Base-by-base conservation (phyloP, 495 filamentous ascomycete genomes). In the Lophium mytilinum region DNA sequence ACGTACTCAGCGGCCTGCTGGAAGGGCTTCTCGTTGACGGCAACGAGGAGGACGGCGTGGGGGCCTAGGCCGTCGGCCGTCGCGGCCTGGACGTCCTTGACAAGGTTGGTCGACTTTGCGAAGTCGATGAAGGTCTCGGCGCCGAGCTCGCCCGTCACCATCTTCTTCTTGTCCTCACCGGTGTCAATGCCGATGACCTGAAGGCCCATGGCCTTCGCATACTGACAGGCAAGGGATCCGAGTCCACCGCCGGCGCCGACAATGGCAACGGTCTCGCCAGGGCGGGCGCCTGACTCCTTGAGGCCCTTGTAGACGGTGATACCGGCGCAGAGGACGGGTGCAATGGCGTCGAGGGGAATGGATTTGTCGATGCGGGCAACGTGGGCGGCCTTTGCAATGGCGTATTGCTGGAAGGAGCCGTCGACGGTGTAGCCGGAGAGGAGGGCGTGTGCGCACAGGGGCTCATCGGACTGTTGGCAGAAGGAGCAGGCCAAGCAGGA, bases 301-400 rank as follows among this genome's bases (percentile, higher is more conserved):
- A 96, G 69, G 12, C 88, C 90, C 73, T 94, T 95, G 77, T 95
- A 96, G 61, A 93, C 90, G 18, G 90, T 96, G 68, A 96, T 83
- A 69, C 90, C 90, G 52, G 88, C 90, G 67, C 88, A 93, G 11
- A 95, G 80, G 46, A 94, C 82, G 19, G 90, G 90, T 3, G 90
- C 80, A 33, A 90, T 76, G 15, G 80, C 88, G 64, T 90, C 90
- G 19, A 95, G 83, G 47, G 82, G 74, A 46, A 85, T 74, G 3
- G 83, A 78, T 64, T 92, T 85, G 40, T 87, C 87, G 53, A 96
- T 83, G 47, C 83, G 81, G 14, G 88, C 87, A 5, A 90, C 82
- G 68, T 94, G 86, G 14, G 83, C 80, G 2, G 89, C 89, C 70
- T 95, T 94, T 52, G 79, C 91, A 64, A 95, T 83, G 70, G 80